Evolutionary conservation across 805 yeast genomes (phyloP).

Genomic region (Candida fluviatilis): DNA sequence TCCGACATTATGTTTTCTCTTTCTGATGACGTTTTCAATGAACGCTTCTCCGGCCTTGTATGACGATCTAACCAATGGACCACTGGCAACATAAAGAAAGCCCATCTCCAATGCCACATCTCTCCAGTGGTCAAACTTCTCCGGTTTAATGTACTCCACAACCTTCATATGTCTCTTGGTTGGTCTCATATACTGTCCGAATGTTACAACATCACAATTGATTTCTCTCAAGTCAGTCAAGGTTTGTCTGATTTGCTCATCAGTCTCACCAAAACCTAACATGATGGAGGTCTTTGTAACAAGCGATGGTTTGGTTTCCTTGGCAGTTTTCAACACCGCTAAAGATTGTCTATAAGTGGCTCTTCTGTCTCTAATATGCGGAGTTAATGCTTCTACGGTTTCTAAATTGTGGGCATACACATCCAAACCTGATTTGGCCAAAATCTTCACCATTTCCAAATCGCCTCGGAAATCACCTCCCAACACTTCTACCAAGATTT

Average conservation of each 20-base stretch:
- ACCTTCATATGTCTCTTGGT: constrained; percentile 98
- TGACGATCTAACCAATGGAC: constrained; percentile 93
- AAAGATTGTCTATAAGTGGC: constrained; percentile 92
- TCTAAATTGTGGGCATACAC: constrained; percentile 97
- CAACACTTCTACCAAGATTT: constrained; percentile 85
- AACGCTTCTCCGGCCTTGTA: constrained; percentile 98
- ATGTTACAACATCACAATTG: constrained; percentile 90
- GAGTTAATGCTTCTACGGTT: constrained; percentile 93
- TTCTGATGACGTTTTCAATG: constrained; percentile 86
- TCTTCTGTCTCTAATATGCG: constrained; percentile 91
- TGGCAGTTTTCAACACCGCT: constrained; percentile 75
- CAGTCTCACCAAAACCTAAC: constrained; percentile 97
- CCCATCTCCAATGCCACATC: constrained; percentile 83
- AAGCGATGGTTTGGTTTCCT: constrained; percentile 65
- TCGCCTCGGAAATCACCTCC: constrained; percentile 97
- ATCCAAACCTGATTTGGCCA: constrained; percentile 86
- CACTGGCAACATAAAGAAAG: constrained; percentile 93
- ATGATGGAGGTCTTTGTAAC: constrained; percentile 91
- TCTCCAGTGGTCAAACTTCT: constrained; percentile 91
- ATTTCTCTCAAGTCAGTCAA: constrained; percentile 70
- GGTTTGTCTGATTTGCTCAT: constrained; percentile 78
- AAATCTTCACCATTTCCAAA: constrained; percentile 66
- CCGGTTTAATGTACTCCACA: constrained; percentile 91
- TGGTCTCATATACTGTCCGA: constrained; percentile 99
- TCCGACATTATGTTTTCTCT: constrained; percentile 55